Base-by-base conservation (phyloP, 129 eudicot genomes). In the Gnaphalium uliginosum region DNA sequence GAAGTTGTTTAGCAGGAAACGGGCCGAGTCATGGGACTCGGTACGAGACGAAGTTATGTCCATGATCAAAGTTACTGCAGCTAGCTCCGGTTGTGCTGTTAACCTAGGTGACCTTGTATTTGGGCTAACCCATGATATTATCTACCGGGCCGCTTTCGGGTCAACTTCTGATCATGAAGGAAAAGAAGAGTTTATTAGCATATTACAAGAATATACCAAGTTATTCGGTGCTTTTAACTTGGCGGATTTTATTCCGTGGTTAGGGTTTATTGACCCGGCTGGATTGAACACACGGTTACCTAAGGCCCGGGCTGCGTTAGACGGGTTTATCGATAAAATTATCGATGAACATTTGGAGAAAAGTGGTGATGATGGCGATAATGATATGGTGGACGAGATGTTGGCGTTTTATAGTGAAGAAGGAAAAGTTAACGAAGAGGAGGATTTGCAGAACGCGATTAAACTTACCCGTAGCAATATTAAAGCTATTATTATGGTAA, bases 11-110 rank as follows among this genome's bases (percentile, higher is more conserved):
- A 93, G 98, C 78, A 83, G 98, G 0, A 90, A 83, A 33, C 84
- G 98, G 63, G 98, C 98, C 2, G 98, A 90, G 83, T 90, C 98
- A 0, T 93, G 98, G 98, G 92, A 88, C 76, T 93, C 98, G 3
- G 92, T 93, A 1, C 86, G 98, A 0, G 95, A 88, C 35, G 96
- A 93, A 54, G 95, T 93, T 7, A 87, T 84, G 66, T 63, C 68
- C 23, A 93, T 86, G 87, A 58, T 93, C 4, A 81, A 87, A 65
- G 43, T 67, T 39, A 85, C 87, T 17, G 85, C 83, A 0, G 14
- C 50, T 0, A 81, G 78, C 79, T 37, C 84, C 0, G 92, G 96
- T 67, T 10, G 81, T 3, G 39, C 84, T 2, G 89, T 93, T 26
- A 90, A 93, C 83, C 60, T 93, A 0, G 96, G 98, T 0, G 95